phyloP scores from a whole-genome alignment of 306 rosid species.

The Argentina anserina region DNA sequence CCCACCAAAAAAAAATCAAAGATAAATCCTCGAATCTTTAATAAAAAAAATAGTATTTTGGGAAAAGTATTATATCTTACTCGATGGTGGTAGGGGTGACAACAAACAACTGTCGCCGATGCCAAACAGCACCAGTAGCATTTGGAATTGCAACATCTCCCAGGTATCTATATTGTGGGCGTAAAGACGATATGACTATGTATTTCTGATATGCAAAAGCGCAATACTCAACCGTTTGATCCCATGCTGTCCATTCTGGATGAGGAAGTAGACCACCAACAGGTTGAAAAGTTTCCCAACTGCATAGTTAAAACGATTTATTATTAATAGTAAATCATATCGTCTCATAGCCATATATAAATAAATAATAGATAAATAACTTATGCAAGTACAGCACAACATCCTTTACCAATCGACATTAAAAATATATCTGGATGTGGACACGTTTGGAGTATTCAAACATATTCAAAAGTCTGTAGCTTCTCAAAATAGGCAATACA shows the following conservation, averaged over 20 bases:
- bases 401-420: not conserved
- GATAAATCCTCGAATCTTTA: not conserved
- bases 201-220: constrained; percentile 92
- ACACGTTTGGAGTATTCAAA: not conserved
- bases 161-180: constrained; percentile 92
- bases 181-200: constrained; percentile 91
- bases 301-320: constrained; percentile 26
- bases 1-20: not conserved
- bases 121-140: constrained; percentile 97
- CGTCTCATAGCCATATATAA: constrained; percentile 5
- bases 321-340: not conserved
- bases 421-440: not conserved
- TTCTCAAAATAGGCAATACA: not conserved
- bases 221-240: constrained; percentile 92
- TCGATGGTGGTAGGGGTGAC: constrained; percentile 95
- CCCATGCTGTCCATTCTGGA: constrained; percentile 99
- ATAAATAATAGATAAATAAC: not conserved
- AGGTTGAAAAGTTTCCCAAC: constrained; percentile 99
- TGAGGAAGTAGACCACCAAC: constrained; percentile 96
- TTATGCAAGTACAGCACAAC: constrained; percentile 12
- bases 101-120: constrained; percentile 89
- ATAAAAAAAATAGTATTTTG: not conserved
- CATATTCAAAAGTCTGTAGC: not conserved
- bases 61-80: constrained; percentile 47
- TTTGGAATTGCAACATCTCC: constrained; percentile 95